phyloP scores from a whole-genome alignment of 768 basidiomycete genomes.

The Rhodotorula toruloides region DNA sequence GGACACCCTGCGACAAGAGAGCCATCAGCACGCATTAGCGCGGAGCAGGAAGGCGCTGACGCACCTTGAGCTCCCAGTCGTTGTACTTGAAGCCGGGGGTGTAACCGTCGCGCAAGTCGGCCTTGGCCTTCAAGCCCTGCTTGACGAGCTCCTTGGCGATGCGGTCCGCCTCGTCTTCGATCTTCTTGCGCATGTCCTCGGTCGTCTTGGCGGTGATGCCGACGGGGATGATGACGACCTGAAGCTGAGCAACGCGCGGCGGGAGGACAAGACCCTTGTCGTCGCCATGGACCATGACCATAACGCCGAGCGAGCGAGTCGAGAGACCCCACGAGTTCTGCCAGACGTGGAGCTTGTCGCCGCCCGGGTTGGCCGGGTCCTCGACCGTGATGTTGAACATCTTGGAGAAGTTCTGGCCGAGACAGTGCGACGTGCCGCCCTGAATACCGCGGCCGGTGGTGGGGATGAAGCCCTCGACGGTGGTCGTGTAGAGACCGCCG shows the following conservation, averaged over 20 bases:
- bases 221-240: constrained; percentile 86
- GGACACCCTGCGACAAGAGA: constrained; percentile 65
- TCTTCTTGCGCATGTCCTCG: constrained; percentile 55
- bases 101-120: constrained; percentile 89
- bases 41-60: constrained; percentile 11
- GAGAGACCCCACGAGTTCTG: constrained; percentile 98
- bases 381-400: constrained; percentile 99
- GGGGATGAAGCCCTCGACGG: constrained; percentile 95
- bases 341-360: constrained; percentile 75
- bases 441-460: constrained; percentile 96
- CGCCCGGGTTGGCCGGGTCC: constrained; percentile 63
- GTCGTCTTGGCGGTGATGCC: constrained; percentile 82
- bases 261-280: constrained; percentile 95
- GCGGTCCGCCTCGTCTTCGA: constrained; percentile 71
- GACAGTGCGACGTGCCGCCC: constrained; percentile 92
- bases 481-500: constrained; percentile 95
- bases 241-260: constrained; percentile 89
- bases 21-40: neutral
- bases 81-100: constrained; percentile 99
- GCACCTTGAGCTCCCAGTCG: constrained; percentile 96
- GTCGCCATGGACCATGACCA: constrained; percentile 99
- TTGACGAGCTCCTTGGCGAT: constrained; percentile 66
- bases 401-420: constrained; percentile 96
- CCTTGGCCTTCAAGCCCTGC: constrained; percentile 72
- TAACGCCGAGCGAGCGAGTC: constrained; percentile 92